Conservation (phyloP, 106 monocot genomes). For the Hemerocallis citrina region DNA sequence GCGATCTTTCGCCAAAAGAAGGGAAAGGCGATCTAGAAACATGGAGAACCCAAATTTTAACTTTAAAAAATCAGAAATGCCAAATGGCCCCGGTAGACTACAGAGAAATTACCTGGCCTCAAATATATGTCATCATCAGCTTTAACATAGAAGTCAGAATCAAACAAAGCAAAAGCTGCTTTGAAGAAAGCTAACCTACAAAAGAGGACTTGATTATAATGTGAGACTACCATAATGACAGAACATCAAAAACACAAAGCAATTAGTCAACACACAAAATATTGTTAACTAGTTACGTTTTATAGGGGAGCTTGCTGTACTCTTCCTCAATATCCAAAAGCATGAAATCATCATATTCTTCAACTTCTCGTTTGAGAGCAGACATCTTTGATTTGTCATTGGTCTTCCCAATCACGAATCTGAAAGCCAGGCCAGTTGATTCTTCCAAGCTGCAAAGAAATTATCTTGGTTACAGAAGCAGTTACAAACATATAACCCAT, state of each 20-base stretch:
- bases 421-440: constrained; percentile 63
- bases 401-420: constrained; percentile 83
- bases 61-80: neutral
- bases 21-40: constrained; percentile 62
- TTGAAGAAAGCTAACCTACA: constrained; percentile 96
- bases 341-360: constrained; percentile 56
- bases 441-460: constrained; percentile 63
- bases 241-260: neutral
- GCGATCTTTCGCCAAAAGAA: constrained; percentile 65
- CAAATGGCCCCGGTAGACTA: neutral
- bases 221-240: neutral
- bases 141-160: constrained; percentile 85
- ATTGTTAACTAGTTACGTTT: constrained; percentile 48
- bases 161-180: constrained; percentile 83
- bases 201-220: constrained; percentile 27
- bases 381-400: constrained; percentile 47
- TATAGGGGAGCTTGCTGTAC: constrained; percentile 71
- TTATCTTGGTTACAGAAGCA: neutral
- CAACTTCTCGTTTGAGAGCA: constrained; percentile 47
- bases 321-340: constrained; percentile 71
- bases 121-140: constrained; percentile 89
- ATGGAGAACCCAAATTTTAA: neutral
- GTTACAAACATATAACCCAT: too few relatives aligned
- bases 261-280: neutral
- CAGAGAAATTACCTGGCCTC: constrained; percentile 50